A percentile compares a stretch with the other conserved stretches of the same genome.
Evolutionary conservation across 768 basidiomycete species (phyloP).

Genomic region (Scleroderma bovista): DNA sequence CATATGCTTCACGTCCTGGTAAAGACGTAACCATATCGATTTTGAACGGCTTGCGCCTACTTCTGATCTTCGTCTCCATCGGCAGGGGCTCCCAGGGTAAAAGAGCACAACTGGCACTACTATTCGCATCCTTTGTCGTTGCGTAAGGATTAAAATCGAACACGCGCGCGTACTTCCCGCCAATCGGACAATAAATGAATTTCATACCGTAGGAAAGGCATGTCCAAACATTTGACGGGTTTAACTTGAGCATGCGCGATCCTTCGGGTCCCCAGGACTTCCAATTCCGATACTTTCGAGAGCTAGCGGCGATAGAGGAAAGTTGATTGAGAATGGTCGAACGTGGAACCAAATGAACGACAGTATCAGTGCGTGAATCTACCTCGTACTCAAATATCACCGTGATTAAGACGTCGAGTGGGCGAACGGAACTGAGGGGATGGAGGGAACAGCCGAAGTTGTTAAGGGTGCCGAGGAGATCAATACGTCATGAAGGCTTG

Average conservation of each 20-base stretch:
- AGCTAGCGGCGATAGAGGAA: slow-evolving; percentile 5
- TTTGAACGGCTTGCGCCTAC: slow-evolving; percentile 12
- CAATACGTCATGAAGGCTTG: slow-evolving; percentile 10
- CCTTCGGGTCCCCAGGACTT: slow-evolving; percentile 26
- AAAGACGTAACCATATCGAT: slow-evolving; percentile 20
- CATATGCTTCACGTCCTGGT: slow-evolving; percentile 21
- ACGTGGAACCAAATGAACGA: no score
- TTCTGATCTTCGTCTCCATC: slow-evolving; percentile 3
- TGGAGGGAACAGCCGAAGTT: slow-evolving; percentile 16
- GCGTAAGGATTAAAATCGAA: slow-evolving; percentile 32
- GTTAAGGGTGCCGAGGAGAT: slow-evolving; percentile 31
- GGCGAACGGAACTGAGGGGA: slow-evolving; percentile 18
- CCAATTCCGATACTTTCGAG: slow-evolving; percentile 19
- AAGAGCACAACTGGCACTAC: slow-evolving; percentile 3
- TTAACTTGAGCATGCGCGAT: slow-evolving; percentile 19
- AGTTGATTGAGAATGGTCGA: slow-evolving; percentile 25
- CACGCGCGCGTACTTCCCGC: slow-evolving; percentile 14
- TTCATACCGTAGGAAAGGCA: slow-evolving; percentile 33
- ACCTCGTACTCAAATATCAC: slow-evolving; percentile 17
- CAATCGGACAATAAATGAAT: slow-evolving; percentile 19
- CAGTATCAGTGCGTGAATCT: slow-evolving; percentile 12
- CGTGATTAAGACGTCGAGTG: slow-evolving; percentile 28
- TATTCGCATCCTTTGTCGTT: slow-evolving; percentile 10
- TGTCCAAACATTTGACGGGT: slow-evolving; percentile 29
- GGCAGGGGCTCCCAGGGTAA: slow-evolving; percentile 15